A percentile compares a stretch with the other conserved stretches of the same genome.
These are phyloP conservation scores for Ophiocordyceps unilateralis DNA, from an alignment of 2,329 filamentous ascomycete species.

Conservation along the genomic window DNA sequence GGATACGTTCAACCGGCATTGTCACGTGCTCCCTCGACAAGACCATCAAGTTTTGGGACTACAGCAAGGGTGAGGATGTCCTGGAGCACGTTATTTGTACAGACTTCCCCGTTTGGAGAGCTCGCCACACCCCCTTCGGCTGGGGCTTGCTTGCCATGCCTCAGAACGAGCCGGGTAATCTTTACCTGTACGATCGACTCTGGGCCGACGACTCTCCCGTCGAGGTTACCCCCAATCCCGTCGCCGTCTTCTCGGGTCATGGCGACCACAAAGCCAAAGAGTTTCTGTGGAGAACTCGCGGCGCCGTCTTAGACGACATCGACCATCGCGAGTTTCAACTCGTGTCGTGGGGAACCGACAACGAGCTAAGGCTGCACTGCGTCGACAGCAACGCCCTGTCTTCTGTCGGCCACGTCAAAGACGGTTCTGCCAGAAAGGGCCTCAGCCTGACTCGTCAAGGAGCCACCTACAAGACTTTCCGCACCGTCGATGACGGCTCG, in stretches of 20 bases:
- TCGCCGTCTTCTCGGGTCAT: conserved; percentile 43
- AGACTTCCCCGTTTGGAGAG: conserved; percentile 77
- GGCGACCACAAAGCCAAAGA: conserved; percentile 63
- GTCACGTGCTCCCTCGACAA: conserved; percentile 83
- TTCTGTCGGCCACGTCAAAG: conserved; percentile 57
- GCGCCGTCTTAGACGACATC: conserved; percentile 46
- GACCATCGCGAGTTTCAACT: conserved; percentile 84
- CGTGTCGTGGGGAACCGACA: conserved; percentile 83
- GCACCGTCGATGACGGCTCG: conserved; percentile 46
- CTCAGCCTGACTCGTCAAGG: conserved; percentile 67
- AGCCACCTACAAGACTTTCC: conserved; percentile 71
- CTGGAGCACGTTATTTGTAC: conserved; percentile 67
- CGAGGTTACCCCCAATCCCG: conserved; percentile 28
- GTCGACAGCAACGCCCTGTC: conserved; percentile 47
- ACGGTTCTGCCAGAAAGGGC: conserved; percentile 43
- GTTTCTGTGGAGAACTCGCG: conserved; percentile 75
- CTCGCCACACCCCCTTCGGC: conserved; percentile 80
- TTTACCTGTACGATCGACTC: conserved; percentile 67
- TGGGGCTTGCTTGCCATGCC: conserved; percentile 80
- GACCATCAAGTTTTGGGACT: conserved; percentile 90
- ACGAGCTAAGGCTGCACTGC: conserved; percentile 61
- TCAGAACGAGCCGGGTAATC: conserved; percentile 67
- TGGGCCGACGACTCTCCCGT: conserved; percentile 24
- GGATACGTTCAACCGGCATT: conserved; percentile 52
- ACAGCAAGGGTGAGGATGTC: conserved; percentile 38